Conservation (phyloP, 768 basidiomycete genomes). For the Amanita molliuscula region DNA sequence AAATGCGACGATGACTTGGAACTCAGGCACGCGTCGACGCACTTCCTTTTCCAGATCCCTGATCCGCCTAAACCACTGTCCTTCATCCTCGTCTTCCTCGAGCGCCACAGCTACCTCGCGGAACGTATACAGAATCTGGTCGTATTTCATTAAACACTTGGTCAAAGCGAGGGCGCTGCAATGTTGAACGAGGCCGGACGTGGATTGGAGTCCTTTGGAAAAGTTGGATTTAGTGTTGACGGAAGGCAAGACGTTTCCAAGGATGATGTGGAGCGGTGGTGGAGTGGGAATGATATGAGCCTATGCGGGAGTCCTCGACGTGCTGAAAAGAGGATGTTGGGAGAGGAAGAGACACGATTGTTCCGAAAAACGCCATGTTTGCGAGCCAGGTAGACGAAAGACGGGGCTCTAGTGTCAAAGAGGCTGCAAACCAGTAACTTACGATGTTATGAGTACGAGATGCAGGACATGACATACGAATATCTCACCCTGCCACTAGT, state of each 20-base stretch:
- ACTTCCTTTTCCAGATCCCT: conserved; percentile 69
- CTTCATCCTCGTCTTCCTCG: conserved; percentile 50
- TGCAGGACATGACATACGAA: neutral
- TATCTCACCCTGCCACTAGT: conserved; percentile 57
- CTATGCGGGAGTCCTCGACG: conserved; percentile 15
- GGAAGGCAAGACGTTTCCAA: conserved; percentile 73
- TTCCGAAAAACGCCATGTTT: conserved; percentile 76
- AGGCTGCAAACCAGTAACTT: conserved; percentile 65
- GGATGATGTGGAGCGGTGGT: conserved; percentile 57
- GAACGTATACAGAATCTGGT: conserved; percentile 39
- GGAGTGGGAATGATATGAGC: conserved; percentile 60
- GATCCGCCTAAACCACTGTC: conserved; percentile 62
- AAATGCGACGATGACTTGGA: conserved; percentile 78
- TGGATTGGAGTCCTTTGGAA: conserved; percentile 68
- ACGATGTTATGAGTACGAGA: conserved; percentile 8
- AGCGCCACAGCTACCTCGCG: conserved; percentile 38
- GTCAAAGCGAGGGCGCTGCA: conserved; percentile 71
- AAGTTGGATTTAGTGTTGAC: conserved; percentile 62
- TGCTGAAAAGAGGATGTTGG: conserved; percentile 57
- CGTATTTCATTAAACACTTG: conserved; percentile 67
- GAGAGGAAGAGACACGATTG: conserved; percentile 67
- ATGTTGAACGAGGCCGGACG: conserved; percentile 74
- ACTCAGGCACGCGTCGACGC: conserved; percentile 72
- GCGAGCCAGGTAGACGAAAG: conserved; percentile 87
- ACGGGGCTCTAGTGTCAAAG: conserved; percentile 73